Evolutionary conservation across 2,329 filamentous ascomycete genomes (phyloP).

Genomic region (Xylaria digitata): DNA sequence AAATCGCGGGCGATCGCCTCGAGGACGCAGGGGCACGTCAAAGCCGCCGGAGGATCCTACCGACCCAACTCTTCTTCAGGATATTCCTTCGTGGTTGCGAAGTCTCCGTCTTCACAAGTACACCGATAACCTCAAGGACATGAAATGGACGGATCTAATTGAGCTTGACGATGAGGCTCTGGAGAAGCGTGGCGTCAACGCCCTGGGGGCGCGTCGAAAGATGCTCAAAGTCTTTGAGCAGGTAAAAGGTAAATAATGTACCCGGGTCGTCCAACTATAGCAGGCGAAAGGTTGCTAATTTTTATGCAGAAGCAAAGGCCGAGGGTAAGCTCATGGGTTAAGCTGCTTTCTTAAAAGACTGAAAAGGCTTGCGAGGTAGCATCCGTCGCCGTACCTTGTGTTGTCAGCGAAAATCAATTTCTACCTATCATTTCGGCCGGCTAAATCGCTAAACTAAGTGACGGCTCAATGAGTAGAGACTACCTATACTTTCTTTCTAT

Average conservation of each 20-base stretch:
- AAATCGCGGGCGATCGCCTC: conserved; percentile 87
- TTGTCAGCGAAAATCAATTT: conserved; percentile 1
- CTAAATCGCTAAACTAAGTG: not conserved
- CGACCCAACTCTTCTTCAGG: conserved; percentile 87
- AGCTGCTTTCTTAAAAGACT: not conserved
- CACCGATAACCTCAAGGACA: conserved; percentile 96
- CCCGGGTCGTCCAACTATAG: not conserved
- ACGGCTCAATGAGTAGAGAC: not conserved
- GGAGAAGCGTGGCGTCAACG: conserved; percentile 93
- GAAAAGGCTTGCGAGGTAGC: not conserved
- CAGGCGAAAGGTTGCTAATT: conserved; percentile 45
- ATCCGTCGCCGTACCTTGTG: not conserved
- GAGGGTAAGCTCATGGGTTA: conserved; percentile 75
- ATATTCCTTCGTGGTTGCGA: conserved; percentile 95
- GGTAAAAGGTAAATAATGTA: conserved; percentile 72
- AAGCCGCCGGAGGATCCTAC: conserved; percentile 99
- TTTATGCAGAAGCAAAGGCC: conserved; percentile 71
- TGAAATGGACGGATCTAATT: conserved; percentile 94
- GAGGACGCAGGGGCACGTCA: conserved; percentile 90
- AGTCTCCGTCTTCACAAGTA: conserved; percentile 98
- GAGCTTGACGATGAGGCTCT: conserved; percentile 93
- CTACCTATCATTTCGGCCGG: not conserved
- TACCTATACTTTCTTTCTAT: not conserved
- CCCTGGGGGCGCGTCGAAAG: conserved; percentile 92
- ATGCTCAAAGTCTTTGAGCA: conserved; percentile 99